Conservation (phyloP, 2,329 filamentous ascomycete genomes). For the Neonectria neomacrospora region DNA sequence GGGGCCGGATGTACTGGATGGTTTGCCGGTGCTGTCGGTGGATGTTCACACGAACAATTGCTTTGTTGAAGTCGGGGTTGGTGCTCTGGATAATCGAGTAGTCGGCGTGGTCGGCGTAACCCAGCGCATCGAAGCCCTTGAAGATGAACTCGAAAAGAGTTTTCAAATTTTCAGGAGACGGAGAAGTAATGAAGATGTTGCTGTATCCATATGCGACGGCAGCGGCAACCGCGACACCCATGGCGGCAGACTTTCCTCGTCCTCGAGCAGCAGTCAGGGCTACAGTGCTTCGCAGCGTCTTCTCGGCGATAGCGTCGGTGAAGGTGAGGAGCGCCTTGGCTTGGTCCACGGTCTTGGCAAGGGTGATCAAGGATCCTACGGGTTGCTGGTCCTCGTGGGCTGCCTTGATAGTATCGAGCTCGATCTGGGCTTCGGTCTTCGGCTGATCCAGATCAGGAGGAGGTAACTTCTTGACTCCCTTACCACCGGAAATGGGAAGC, state of each 20-base stretch:
- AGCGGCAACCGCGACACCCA: conserved; percentile 93
- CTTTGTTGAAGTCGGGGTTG: conserved; percentile 99
- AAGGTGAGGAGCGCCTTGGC: conserved; percentile 97
- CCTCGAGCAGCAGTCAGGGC: conserved; percentile 93
- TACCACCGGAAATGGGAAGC: conserved; percentile 94
- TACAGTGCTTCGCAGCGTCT: conserved; percentile 93
- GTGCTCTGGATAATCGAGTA: conserved; percentile 99
- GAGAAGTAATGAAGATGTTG: conserved; percentile 99
- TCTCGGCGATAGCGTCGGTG: conserved; percentile 94
- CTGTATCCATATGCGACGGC: conserved; percentile 97
- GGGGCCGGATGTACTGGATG: conserved; percentile 97
- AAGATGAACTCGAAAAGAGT: conserved; percentile 98
- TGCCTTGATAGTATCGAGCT: conserved; percentile 89
- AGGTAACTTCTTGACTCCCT: conserved; percentile 84
- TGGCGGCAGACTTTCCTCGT: conserved; percentile 94
- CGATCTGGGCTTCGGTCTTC: conserved; percentile 76
- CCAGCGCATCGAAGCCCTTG: conserved; percentile 95
- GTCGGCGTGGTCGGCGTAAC: conserved; percentile 93
- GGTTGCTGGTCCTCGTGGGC: conserved; percentile 86
- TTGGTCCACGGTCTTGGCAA: conserved; percentile 93
- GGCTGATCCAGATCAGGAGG: conserved; percentile 78
- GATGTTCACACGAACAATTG: conserved; percentile 95
- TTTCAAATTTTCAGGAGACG: conserved; percentile 97
- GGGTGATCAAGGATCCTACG: conserved; percentile 82
- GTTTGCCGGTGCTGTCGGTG: conserved; percentile 95